A percentile compares a stretch with the other conserved stretches of the same genome.
These are phyloP conservation scores for Phialocephala subalpina DNA, from an alignment of 2,329 filamentous ascomycete genomes.

Conservation along the genomic window DNA sequence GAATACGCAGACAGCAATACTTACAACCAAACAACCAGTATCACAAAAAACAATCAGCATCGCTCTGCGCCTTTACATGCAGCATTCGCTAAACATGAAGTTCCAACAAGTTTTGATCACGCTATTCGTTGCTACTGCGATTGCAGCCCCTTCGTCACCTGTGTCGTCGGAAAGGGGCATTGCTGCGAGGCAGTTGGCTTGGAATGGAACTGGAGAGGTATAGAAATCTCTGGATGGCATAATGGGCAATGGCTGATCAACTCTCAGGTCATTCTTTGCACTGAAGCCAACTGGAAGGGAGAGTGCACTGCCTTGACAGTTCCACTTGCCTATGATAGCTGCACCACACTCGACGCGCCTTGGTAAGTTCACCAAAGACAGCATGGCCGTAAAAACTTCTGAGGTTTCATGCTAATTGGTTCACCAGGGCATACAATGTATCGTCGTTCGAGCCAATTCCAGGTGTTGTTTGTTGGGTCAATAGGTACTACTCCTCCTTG, in stretches of 20 bases:
- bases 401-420: background rate
- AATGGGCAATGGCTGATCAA: background rate
- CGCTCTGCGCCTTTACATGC: too few relatives aligned
- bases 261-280: constrained; percentile 24
- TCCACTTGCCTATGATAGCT: constrained; percentile 18
- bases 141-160: background rate
- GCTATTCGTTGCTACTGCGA: background rate
- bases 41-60: too few relatives aligned
- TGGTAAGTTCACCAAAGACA: background rate
- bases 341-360: constrained; percentile 11
- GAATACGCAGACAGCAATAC: too few relatives aligned
- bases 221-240: background rate
- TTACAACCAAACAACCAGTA: too few relatives aligned
- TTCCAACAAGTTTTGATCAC: background rate
- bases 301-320: constrained; percentile 19
- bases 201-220: background rate
- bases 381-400: background rate
- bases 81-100: background rate
- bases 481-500: background rate
- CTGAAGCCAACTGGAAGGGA: constrained; percentile 21
- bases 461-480: constrained; percentile 23
- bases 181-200: background rate
- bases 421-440: constrained; percentile 18
- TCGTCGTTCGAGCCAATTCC: constrained; percentile 21
- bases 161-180: background rate